These are phyloP conservation scores for Exsudoporus floridanus DNA, from an alignment of 1,284 basidiomycete species.

Conservation along the genomic window DNA sequence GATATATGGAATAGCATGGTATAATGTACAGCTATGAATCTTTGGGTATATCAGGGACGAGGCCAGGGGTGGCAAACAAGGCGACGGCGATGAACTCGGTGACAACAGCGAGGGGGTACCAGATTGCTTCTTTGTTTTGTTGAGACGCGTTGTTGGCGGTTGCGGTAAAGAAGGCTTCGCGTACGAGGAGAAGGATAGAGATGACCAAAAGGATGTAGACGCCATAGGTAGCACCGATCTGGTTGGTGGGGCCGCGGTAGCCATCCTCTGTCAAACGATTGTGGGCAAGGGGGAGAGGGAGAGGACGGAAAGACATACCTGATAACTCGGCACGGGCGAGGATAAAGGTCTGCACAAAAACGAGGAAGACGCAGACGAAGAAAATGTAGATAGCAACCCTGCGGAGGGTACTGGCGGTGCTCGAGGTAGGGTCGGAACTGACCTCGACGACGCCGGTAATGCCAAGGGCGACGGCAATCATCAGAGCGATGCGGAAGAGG, in stretches of 20 bases:
- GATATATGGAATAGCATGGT: no score
- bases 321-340: constrained; percentile 31
- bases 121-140: constrained; percentile 47
- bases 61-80: constrained; percentile 42
- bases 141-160: constrained; percentile 29
- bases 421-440: constrained; percentile 6
- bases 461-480: constrained; percentile 39
- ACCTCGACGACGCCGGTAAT: constrained; percentile 35
- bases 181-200: constrained; percentile 40
- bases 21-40: not conserved
- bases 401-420: constrained; percentile 30
- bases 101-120: constrained; percentile 47
- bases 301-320: constrained; percentile 6
- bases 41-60: constrained; percentile 37
- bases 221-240: constrained; percentile 36
- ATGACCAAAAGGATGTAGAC: constrained; percentile 38
- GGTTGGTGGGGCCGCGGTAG: constrained; percentile 17
- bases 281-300: not conserved
- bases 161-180: constrained; percentile 43
- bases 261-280: constrained; percentile 5
- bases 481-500: constrained; percentile 34
- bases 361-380: constrained; percentile 41
- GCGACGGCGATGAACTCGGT: constrained; percentile 45
- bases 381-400: constrained; percentile 44
- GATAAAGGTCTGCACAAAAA: constrained; percentile 32